Base-by-base conservation (phyloP, 2,329 filamentous ascomycete species). In the Cercospora sp. region DNA sequence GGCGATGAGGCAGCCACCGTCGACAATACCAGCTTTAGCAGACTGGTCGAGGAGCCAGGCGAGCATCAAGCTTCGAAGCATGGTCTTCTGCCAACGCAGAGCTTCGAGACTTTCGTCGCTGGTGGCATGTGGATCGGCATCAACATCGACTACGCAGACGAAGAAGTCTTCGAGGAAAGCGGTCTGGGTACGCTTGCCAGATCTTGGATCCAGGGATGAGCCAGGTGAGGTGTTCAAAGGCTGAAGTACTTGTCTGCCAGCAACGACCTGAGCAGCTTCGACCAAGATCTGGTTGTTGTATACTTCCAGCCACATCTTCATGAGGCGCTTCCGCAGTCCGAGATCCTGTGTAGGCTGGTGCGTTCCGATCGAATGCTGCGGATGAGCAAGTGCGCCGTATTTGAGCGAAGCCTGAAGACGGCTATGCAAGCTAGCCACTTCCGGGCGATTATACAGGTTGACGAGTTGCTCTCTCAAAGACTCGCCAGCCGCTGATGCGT, bases 11-110 rank as follows among this genome's bases (percentile, higher is more conserved):
- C 82, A 83, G 26, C 79, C 68, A 43, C 76, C 73, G 0, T 64
- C 16, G 12, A 83, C 60, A 57, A 77, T 64, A 3, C 80, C 78
- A 18, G 76, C 73, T 5, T 66, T 72, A 73, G 85, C 87, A 9
- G 81, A 83, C 67, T 84, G 83, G 72, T 90, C 88, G 12, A 90
- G 81, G 16, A 90, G 80, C 65, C 85, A 80, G 60, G 89, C 80
- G 2, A 90, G 81, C 85, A 89, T 85, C 53, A 89, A 79, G 72
- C 86, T 87, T 37, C 87, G 84, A 49, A 88, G 79, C 12, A 86
- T 79, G 3, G 85, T 88, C 60, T 85, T 85, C 67, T 84, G 82
- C 81, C 87, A 88, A 30, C 71, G 70, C 6, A 45, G 16, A 3
- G 32, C 65, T 43, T 69, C 70, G 37, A 58, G 62, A 18, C 10